Evolutionary conservation across 441 rosid species (phyloP).

Genomic region (Pelargonium fulgidum): DNA sequence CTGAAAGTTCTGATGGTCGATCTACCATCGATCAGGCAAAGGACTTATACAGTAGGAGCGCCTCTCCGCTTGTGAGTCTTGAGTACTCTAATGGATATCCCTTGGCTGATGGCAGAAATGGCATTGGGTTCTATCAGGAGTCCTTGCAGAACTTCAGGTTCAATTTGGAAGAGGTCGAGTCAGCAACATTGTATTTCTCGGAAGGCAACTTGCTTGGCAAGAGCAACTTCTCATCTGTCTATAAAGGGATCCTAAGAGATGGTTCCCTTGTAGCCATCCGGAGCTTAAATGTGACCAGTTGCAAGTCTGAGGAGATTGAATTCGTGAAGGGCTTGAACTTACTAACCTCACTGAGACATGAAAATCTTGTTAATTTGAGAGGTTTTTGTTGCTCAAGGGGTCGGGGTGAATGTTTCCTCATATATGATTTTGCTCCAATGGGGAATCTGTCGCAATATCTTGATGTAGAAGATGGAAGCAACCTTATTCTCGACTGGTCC

Average conservation of each 20-base stretch:
- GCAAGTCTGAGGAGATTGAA: conserved; percentile 82
- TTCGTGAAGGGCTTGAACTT: conserved; percentile 74
- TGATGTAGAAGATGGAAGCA: conserved; percentile 51
- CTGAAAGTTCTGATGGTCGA: conserved; percentile 38
- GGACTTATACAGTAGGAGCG: conserved; percentile 48
- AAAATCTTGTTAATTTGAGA: conserved; percentile 64
- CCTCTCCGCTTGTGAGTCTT: conserved; percentile 76
- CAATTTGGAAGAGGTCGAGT: conserved; percentile 79
- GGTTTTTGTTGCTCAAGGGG: conserved; percentile 90
- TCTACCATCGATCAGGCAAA: conserved; percentile 48
- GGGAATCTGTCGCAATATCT: conserved; percentile 59
- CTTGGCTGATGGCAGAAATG: conserved; percentile 47
- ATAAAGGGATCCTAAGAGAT: conserved; percentile 72
- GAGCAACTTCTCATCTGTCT: conserved; percentile 61
- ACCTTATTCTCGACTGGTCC: conserved; percentile 75
- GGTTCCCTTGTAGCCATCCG: conserved; percentile 72
- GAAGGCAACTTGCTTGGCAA: conserved; percentile 62
- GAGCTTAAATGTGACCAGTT: conserved; percentile 63
- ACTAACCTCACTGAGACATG: conserved; percentile 68
- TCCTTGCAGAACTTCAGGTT: conserved; percentile 56
- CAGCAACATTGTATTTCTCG: conserved; percentile 82
- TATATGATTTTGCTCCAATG: conserved; percentile 74
- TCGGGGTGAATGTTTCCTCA: conserved; percentile 82
- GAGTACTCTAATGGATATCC: conserved; percentile 78
- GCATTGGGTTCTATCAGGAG: conserved; percentile 43